Evolutionary conservation across 768 basidiomycete species (phyloP).

Genomic region (Serendipita sp.): DNA sequence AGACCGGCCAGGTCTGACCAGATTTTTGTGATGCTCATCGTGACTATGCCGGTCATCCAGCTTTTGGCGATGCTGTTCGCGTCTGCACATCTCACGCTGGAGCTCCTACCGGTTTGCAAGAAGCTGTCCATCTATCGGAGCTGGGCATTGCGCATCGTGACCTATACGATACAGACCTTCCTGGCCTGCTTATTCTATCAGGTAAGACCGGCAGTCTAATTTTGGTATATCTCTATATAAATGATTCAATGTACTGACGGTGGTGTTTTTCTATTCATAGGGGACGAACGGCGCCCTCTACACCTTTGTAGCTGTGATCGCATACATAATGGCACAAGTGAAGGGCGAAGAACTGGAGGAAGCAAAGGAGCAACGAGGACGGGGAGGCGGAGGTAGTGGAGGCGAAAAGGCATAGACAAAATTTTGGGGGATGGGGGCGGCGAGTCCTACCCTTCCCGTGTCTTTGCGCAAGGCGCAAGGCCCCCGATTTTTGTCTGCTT

Average conservation of each 20-base stretch:
- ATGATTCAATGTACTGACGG: background rate
- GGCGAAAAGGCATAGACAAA: background rate
- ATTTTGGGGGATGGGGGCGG: too few relatives aligned
- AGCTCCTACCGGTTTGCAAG: constrained; percentile 46
- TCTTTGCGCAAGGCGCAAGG: too few relatives aligned
- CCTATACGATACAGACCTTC: constrained; percentile 49
- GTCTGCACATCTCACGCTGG: constrained; percentile 44
- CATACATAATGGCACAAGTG: constrained; percentile 50
- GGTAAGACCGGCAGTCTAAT: constrained; percentile 25
- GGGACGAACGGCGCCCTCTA: constrained; percentile 74
- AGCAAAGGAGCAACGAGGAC: constrained; percentile 47
- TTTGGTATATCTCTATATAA: background rate
- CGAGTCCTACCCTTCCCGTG: too few relatives aligned
- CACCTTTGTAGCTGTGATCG: constrained; percentile 53
- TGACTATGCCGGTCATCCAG: constrained; percentile 64
- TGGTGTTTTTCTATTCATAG: constrained; percentile 24
- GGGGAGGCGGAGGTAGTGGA: constrained; percentile 22
- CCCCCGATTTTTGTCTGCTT: too few relatives aligned
- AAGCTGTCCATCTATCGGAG: constrained; percentile 47
- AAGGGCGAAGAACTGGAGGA: constrained; percentile 56
- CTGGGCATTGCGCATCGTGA: constrained; percentile 41
- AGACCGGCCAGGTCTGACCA: constrained; percentile 46
- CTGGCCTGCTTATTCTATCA: constrained; percentile 61
- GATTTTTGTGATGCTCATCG: constrained; percentile 57
- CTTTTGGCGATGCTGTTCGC: constrained; percentile 48